These are phyloP conservation scores for Zymoseptoria passerinii DNA, from an alignment of 2,329 filamentous ascomycete species.

Conservation along the genomic window DNA sequence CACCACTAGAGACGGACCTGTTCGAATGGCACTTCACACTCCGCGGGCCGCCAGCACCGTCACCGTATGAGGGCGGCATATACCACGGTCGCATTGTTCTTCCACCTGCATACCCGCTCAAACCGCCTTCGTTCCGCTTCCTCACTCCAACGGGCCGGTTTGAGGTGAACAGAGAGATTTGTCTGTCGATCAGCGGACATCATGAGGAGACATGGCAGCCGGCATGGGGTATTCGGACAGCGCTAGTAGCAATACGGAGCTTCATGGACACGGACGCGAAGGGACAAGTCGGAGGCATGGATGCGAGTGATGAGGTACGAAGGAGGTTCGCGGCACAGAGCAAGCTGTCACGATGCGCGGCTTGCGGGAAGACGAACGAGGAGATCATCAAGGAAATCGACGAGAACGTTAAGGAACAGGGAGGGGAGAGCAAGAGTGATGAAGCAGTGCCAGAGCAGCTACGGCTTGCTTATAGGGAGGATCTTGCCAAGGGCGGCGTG, in stretches of 20 bases:
- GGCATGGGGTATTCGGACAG: slow-evolving; percentile 91
- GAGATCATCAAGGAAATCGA: slow-evolving; percentile 67
- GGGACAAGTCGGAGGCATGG: slow-evolving; percentile 85
- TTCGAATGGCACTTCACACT: slow-evolving; percentile 99
- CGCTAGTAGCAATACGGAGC: slow-evolving; percentile 65
- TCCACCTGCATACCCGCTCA: slow-evolving; percentile 80
- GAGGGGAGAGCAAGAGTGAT: slow-evolving; percentile 34
- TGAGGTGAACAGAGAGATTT: slow-evolving; percentile 95
- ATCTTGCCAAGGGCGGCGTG: slow-evolving; percentile 45
- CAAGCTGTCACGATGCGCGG: slow-evolving; percentile 56
- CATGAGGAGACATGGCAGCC: slow-evolving; percentile 99
- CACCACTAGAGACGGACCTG: slow-evolving; percentile 78
- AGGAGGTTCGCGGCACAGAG: slow-evolving; percentile 62
- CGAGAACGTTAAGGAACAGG: slow-evolving; percentile 44
- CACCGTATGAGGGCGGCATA: slow-evolving; percentile 69
- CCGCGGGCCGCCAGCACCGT: slow-evolving; percentile 71
- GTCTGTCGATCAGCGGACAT: slow-evolving; percentile 84
- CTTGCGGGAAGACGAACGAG: slow-evolving; percentile 62
- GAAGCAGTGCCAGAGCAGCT: slow-evolving; percentile 48
- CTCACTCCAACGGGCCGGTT: slow-evolving; percentile 85
- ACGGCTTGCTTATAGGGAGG: slow-evolving; percentile 63
- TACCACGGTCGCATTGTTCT: slow-evolving; percentile 95
- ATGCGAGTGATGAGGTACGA: slow-evolving; percentile 61
- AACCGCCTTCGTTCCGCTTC: slow-evolving; percentile 93
- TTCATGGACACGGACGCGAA: slow-evolving; percentile 90